Evolutionary conservation across 805 yeast species (phyloP), one percentile per base, ranked within the genome.

Genomic region (Starmerella bombicola): DNA sequence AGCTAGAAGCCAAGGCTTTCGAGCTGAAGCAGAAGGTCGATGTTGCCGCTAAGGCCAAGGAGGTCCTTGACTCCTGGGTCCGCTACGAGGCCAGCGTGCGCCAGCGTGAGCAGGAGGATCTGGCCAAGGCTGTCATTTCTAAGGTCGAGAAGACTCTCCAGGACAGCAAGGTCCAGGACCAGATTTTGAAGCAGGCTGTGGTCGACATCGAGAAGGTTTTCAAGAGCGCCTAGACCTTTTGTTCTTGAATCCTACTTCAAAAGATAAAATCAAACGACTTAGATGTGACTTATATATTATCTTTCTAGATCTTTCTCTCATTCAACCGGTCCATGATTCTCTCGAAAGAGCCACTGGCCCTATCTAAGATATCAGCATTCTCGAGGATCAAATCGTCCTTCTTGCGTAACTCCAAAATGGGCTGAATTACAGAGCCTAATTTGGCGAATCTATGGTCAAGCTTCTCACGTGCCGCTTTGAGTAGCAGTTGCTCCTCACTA

Each of bases 11-110:
- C 51, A 75, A 84, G 68, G 76, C 88, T 42, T 91, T 86, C 60
- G 93, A 82, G 69, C 75, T 83, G 64, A 80, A 85, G 71, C 98
- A 91, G 73, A 67, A 78, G 61, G 85, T 83, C 53, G 85, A 78
- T 49, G 74, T 85, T 53, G 88, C 93, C 43, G 56, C 69, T 49
- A 95, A 85, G 72, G 97, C 97, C 59, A 85, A 81, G 71, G 69
- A 91, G 43, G 94, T 88, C 47, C 76, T 91, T 62, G 98, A 91
- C 69, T 84, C 97, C 13, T 91, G 98, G 98, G 96, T 86, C 57
- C 83, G 97, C 76, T 82, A 81, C 67, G 98, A 91, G 73, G 80
- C 83, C 54, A 85, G 84, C 63, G 91, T 86, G 54, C 88, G 96
- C 71, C 94, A 84, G 71, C 68, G 76, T 61, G 94, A 91, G 73